Evolutionary conservation across 2,329 filamentous ascomycete species (phyloP).

Genomic region (Tolypocladium ovalisporum): DNA sequence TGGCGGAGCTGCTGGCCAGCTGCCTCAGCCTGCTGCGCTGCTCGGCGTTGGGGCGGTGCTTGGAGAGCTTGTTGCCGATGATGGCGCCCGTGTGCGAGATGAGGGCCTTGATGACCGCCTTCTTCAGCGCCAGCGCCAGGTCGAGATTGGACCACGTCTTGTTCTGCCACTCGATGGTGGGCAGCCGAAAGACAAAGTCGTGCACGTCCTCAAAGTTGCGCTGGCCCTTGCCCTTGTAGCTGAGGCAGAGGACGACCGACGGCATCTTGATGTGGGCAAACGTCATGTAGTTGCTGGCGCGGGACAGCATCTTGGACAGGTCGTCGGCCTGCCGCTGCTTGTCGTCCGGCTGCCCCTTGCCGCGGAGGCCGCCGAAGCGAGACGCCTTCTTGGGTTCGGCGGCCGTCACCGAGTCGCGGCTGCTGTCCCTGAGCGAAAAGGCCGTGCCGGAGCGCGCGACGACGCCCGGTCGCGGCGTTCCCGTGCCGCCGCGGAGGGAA

Average conservation of each 20-base stretch:
- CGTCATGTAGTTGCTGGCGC: slow-evolving; percentile 95
- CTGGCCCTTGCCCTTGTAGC: slow-evolving; percentile 91
- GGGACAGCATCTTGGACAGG: slow-evolving; percentile 88
- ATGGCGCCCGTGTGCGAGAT: slow-evolving; percentile 95
- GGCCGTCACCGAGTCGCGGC: slow-evolving; percentile 21
- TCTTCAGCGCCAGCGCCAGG: slow-evolving; percentile 83
- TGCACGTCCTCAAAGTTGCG: slow-evolving; percentile 96
- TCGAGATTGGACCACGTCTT: slow-evolving; percentile 99
- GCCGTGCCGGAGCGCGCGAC: slow-evolving; percentile 36
- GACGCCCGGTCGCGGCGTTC: slow-evolving; percentile 27
- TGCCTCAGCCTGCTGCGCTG: slow-evolving; percentile 73
- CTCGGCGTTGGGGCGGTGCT: slow-evolving; percentile 70
- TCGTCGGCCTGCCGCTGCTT: slow-evolving; percentile 64
- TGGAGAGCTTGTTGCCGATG: slow-evolving; percentile 92
- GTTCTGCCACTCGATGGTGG: slow-evolving; percentile 90
- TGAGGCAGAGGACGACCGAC: slow-evolving; percentile 87
- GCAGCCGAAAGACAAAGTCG: slow-evolving; percentile 93
- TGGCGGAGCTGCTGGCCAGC: slow-evolving; percentile 65
- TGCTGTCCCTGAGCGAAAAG: slow-evolving; percentile 26
- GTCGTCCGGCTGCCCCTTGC: slow-evolving; percentile 54
- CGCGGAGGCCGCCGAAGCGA: slow-evolving; percentile 44
- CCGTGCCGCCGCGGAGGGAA: slow-evolving; percentile 33
- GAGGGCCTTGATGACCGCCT: slow-evolving; percentile 84
- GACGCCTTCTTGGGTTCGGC: slow-evolving; percentile 36
- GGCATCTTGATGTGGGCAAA: slow-evolving; percentile 91